Conservation (phyloP, 495 filamentous ascomycete genomes). For the Xylaria sp. region DNA sequence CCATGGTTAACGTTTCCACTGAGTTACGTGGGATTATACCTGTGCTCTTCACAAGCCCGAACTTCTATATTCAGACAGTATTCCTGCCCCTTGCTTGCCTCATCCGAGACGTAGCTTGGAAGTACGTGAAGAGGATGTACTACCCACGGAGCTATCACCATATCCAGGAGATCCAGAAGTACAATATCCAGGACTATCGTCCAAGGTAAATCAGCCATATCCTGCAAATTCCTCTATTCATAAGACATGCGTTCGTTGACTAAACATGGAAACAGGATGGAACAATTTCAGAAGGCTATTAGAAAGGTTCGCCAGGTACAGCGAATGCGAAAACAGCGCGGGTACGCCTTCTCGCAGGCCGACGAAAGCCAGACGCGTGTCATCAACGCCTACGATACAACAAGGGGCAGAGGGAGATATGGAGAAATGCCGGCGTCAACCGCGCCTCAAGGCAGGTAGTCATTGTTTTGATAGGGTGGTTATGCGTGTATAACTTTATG, state of each 20-base stretch:
- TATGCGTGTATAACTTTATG: constrained; percentile 22
- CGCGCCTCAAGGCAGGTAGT: constrained; percentile 43
- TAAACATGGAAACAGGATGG: constrained; percentile 70
- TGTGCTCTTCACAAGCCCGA: constrained; percentile 76
- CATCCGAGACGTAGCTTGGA: constrained; percentile 84
- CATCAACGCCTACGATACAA: constrained; percentile 97
- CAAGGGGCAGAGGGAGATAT: constrained; percentile 85
- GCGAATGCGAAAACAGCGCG: constrained; percentile 98
- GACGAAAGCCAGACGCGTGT: constrained; percentile 94
- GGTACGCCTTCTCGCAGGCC: constrained; percentile 97
- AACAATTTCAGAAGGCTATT: constrained; percentile 99
- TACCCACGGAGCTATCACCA: constrained; percentile 96
- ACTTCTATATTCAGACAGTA: constrained; percentile 89
- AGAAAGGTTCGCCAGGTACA: constrained; percentile 98
- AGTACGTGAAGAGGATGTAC: constrained; percentile 94
- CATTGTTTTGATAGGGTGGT: constrained; percentile 20
- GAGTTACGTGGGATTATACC: constrained; percentile 89
- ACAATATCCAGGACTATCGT: constrained; percentile 98
- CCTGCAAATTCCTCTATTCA: background rate
- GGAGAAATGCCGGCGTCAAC: constrained; percentile 90
- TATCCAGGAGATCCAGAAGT: constrained; percentile 99
- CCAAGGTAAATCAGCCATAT: constrained; percentile 66
- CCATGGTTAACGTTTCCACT: constrained; percentile 78
- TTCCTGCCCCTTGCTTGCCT: constrained; percentile 84
- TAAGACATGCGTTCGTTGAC: constrained; percentile 8